These are phyloP conservation scores for Pleurotus cornucopiae DNA, from an alignment of 768 basidiomycete species.

Conservation along the genomic window DNA sequence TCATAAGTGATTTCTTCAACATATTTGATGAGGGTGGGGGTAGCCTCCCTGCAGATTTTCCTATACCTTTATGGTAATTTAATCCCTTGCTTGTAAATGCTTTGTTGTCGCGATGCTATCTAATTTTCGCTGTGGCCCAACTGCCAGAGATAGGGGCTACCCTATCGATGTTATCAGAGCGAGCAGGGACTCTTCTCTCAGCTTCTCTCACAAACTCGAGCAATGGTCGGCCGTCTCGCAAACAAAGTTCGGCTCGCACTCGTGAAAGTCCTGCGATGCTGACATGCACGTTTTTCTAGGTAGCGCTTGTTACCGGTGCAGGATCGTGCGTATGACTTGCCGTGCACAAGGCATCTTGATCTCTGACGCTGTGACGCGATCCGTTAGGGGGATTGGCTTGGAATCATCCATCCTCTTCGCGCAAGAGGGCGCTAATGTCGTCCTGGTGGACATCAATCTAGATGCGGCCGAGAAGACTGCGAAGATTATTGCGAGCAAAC, in stretches of 20 bases:
- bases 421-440: constrained; percentile 85
- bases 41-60: constrained; percentile 35
- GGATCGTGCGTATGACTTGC: constrained; percentile 61
- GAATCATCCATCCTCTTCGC: constrained; percentile 96
- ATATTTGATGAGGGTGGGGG: constrained; percentile 37
- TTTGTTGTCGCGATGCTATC: constrained; percentile 1
- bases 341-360: neutral
- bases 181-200: constrained; percentile 9
- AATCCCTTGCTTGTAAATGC: constrained; percentile 1
- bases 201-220: constrained; percentile 11
- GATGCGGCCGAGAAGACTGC: constrained; percentile 67
- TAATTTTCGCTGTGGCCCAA: neutral
- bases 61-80: constrained; percentile 1
- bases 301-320: constrained; percentile 82
- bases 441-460: constrained; percentile 86
- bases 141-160: constrained; percentile 1
- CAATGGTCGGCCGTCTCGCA: constrained; percentile 65
- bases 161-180: constrained; percentile 10
- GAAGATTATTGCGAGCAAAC: constrained; percentile 57
- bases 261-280: no score
- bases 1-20: constrained; percentile 35
- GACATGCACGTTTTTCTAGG: constrained; percentile 29
- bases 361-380: constrained; percentile 15
- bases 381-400: constrained; percentile 85
- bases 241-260: constrained; percentile 43